phyloP scores from a whole-genome alignment of 2,329 filamentous ascomycete species.

The Epichloe coenophiala region DNA sequence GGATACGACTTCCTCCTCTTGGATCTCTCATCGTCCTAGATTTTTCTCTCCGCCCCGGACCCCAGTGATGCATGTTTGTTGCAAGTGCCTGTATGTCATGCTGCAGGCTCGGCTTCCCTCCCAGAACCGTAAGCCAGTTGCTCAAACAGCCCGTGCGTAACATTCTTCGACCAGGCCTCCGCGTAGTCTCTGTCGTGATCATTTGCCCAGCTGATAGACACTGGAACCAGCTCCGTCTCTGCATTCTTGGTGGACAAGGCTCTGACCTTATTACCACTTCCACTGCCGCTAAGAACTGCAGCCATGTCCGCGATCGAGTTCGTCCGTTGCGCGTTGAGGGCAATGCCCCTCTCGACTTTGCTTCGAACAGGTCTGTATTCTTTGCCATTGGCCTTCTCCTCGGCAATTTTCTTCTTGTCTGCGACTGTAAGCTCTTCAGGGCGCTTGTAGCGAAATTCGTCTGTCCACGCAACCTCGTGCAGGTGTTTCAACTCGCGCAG shows the following conservation, averaged over 20 bases:
- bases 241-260: slow-evolving; percentile 9
- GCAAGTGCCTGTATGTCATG: neutral
- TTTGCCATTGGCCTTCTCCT: slow-evolving; percentile 16
- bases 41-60: neutral
- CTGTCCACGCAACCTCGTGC: slow-evolving; percentile 49
- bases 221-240: slow-evolving; percentile 20
- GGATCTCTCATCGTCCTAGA: neutral
- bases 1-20: neutral
- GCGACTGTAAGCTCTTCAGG: slow-evolving; percentile 19
- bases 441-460: slow-evolving; percentile 29
- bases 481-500: slow-evolving; percentile 50
- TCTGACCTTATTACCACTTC: slow-evolving; percentile 36
- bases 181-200: slow-evolving; percentile 34
- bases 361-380: slow-evolving; percentile 21
- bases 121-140: slow-evolving; percentile 7
- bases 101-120: slow-evolving; percentile 2
- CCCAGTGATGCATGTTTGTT: neutral
- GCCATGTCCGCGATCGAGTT: slow-evolving; percentile 53
- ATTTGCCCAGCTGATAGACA: slow-evolving; percentile 39
- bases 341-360: slow-evolving; percentile 32
- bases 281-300: slow-evolving; percentile 37
- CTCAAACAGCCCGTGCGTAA: slow-evolving; percentile 32
- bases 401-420: slow-evolving; percentile 20
- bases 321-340: slow-evolving; percentile 45
- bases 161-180: slow-evolving; percentile 36